phyloP scores from a whole-genome alignment of 495 filamentous ascomycete species.

The Glarea lozoyensis region DNA sequence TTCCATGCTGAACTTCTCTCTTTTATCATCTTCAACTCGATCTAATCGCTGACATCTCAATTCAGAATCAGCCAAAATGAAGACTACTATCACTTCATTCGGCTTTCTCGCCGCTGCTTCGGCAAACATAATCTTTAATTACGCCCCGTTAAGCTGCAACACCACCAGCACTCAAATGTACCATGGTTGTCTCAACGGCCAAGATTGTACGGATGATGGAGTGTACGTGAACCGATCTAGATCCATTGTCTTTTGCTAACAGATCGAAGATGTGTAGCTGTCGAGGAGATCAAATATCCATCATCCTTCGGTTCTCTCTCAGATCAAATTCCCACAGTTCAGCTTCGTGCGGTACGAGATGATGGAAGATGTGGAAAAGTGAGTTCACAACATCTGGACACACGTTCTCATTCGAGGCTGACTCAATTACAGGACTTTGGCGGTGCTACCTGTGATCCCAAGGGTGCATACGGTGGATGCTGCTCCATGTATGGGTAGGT shows the following conservation, averaged over 20 bases:
- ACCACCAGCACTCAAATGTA: slow-evolving; percentile 13
- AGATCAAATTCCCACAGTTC: not conserved
- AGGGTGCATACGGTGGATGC: slow-evolving; percentile 22
- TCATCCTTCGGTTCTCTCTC: not conserved
- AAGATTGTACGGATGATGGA: slow-evolving; percentile 25
- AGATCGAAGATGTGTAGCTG: slow-evolving; percentile 15
- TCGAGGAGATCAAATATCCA: slow-evolving; percentile 7
- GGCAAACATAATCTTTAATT: slow-evolving; percentile 31
- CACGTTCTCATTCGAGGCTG: not conserved
- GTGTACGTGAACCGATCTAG: slow-evolving; percentile 19
- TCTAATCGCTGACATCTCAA: too few relatives aligned
- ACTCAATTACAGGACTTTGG: slow-evolving; percentile 8
- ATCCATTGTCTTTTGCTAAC: not conserved
- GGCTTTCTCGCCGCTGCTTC: slow-evolving; percentile 16
- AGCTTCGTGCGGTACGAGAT: slow-evolving; percentile 11
- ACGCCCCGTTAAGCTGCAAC: slow-evolving; percentile 28
- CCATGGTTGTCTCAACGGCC: slow-evolving; percentile 29
- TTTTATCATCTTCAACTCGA: too few relatives aligned
- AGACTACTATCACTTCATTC: slow-evolving; percentile 9
- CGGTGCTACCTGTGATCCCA: slow-evolving; percentile 21
- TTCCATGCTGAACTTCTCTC: too few relatives aligned
- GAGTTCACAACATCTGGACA: not conserved
- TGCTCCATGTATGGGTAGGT: slow-evolving; percentile 22
- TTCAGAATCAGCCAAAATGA: too few relatives aligned
- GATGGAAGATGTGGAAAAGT: slow-evolving; percentile 23